Conservation (phyloP, 768 basidiomycete species). For the Termitomyces sp. region DNA sequence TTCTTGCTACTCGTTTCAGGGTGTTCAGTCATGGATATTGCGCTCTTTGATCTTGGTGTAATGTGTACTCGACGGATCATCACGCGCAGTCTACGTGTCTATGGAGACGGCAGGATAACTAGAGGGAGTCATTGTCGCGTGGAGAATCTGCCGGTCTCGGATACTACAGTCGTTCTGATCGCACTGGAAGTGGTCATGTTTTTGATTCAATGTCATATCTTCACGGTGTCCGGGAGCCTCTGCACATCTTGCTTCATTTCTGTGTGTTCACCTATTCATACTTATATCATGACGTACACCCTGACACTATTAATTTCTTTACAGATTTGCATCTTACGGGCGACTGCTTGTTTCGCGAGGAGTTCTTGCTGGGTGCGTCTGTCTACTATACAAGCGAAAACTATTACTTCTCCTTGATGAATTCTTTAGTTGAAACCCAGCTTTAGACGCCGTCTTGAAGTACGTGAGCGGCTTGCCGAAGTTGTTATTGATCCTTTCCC, state of each 20-base stretch:
- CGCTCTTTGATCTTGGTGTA: background rate
- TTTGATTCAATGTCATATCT: too few relatives aligned
- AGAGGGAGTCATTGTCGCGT: background rate
- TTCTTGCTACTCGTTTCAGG: background rate
- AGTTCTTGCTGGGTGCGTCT: background rate
- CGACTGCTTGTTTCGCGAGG: background rate
- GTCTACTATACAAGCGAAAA: too few relatives aligned
- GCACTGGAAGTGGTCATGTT: background rate
- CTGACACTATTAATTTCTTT: background rate
- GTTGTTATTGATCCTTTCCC: too few relatives aligned
- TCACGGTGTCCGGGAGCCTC: too few relatives aligned
- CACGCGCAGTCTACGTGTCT: background rate
- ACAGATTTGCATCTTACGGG: background rate
- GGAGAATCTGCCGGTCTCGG: background rate
- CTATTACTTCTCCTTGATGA: background rate
- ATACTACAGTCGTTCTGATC: background rate
- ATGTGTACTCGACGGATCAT: background rate
- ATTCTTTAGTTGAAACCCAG: background rate
- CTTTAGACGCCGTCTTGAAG: background rate
- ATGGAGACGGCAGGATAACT: background rate
- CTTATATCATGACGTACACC: background rate
- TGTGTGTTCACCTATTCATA: too few relatives aligned
- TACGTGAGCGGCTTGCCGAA: background rate
- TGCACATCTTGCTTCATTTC: too few relatives aligned
- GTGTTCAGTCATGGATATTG: background rate